phyloP scores from a whole-genome alignment of 768 basidiomycete species.

The Scleroderma citrinum region DNA sequence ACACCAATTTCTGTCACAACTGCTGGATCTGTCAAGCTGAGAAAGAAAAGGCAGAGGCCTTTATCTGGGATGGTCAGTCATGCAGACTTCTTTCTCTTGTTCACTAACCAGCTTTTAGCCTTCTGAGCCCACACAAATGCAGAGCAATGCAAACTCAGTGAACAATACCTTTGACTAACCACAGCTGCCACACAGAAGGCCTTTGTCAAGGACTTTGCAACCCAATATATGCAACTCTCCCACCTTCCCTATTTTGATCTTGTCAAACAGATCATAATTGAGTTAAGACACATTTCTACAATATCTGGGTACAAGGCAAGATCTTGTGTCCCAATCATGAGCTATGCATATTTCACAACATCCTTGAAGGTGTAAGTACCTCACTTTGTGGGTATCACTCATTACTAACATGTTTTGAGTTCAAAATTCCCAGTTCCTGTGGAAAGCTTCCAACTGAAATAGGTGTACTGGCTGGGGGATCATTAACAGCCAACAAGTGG shows the following conservation, averaged over 20 bases:
- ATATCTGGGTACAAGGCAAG: slow-evolving; percentile 13
- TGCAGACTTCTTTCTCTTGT: neutral
- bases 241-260: slow-evolving; percentile 23
- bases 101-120: slow-evolving; percentile 1
- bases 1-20: slow-evolving; percentile 28
- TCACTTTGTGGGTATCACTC: neutral
- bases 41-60: slow-evolving; percentile 19
- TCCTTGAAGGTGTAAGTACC: no score
- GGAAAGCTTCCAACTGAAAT: neutral
- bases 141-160: neutral
- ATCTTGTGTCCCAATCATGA: neutral
- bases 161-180: neutral
- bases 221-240: slow-evolving; percentile 22
- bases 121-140: neutral
- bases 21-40: slow-evolving; percentile 27
- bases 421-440: neutral
- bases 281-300: slow-evolving; percentile 24
- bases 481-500: neutral
- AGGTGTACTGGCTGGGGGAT: neutral
- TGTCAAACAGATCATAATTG: slow-evolving; percentile 15
- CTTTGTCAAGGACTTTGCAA: slow-evolving; percentile 18
- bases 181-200: neutral
- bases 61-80: slow-evolving; percentile 6
- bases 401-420: neutral
- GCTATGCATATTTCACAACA: neutral